A percentile compares a stretch with the other conserved stretches of the same genome.
Evolutionary conservation across 768 basidiomycete species (phyloP).

Genomic region (Rhodotorula diobovata): DNA sequence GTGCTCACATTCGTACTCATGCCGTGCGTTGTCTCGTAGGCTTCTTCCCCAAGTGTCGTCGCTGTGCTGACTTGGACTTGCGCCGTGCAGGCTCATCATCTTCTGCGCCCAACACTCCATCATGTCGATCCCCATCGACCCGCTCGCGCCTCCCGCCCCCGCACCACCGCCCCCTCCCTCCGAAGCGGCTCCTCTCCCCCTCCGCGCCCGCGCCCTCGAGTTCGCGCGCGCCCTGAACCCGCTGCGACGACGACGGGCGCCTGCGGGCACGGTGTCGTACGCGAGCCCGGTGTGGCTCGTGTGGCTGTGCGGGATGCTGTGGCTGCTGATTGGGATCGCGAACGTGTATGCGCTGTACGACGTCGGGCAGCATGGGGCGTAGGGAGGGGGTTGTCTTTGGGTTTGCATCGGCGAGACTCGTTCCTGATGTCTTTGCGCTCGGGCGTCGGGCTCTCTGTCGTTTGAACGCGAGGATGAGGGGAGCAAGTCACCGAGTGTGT

Average conservation of each 20-base stretch:
- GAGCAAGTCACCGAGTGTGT: too few species aligned
- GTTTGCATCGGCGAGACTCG: too few species aligned
- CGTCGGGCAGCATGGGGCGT: not conserved
- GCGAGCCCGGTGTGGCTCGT: slow-evolving; percentile 16
- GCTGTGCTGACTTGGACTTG: not conserved
- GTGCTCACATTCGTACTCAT: slow-evolving; percentile 50
- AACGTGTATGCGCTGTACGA: slow-evolving; percentile 35
- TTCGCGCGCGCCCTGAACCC: slow-evolving; percentile 24
- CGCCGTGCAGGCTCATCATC: slow-evolving; percentile 27
- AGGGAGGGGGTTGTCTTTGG: not conserved
- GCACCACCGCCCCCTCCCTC: not conserved
- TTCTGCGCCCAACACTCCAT: slow-evolving; percentile 23
- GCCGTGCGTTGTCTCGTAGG: slow-evolving; percentile 2
- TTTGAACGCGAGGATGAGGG: too few species aligned
- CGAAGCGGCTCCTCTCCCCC: too few species aligned
- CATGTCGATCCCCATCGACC: slow-evolving; percentile 25
- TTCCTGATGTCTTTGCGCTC: too few species aligned
- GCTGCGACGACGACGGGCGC: slow-evolving; percentile 9
- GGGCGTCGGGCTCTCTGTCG: too few species aligned
- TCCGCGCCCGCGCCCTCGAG: not conserved
- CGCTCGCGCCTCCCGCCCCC: not conserved
- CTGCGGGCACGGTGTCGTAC: slow-evolving; percentile 16
- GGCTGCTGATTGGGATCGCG: slow-evolving; percentile 18
- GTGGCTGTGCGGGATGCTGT: slow-evolving; percentile 20
- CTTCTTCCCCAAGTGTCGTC: not conserved